Evolutionary conservation across 805 yeast species (phyloP).

Genomic region (Candida gorgasii): DNA sequence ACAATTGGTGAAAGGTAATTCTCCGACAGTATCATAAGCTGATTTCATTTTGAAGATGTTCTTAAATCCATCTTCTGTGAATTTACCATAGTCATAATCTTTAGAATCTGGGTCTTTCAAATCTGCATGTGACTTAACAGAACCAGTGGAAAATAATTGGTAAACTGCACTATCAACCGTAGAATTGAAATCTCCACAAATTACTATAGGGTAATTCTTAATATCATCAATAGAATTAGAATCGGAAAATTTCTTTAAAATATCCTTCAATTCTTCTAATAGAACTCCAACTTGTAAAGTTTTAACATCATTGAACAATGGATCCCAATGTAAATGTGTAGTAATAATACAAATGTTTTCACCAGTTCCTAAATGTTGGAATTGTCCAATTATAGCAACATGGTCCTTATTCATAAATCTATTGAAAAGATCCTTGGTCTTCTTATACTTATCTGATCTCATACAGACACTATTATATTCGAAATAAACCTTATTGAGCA

Average conservation of each 20-base stretch:
- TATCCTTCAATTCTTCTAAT: constrained; percentile 78
- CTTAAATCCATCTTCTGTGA: constrained; percentile 83
- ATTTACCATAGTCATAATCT: constrained; percentile 88
- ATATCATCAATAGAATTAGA: constrained; percentile 49
- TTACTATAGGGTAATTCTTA: constrained; percentile 69
- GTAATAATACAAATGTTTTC: constrained; percentile 75
- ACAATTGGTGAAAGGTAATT: constrained; percentile 90
- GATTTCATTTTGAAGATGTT: constrained; percentile 82
- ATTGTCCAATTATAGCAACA: constrained; percentile 73
- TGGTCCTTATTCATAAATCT: constrained; percentile 96
- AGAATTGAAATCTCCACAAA: constrained; percentile 97
- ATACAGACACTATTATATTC: constrained; percentile 84
- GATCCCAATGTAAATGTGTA: constrained; percentile 99
- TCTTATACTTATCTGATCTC: constrained; percentile 82
- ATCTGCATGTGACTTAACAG: constrained; percentile 77
- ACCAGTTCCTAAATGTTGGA: constrained; percentile 73
- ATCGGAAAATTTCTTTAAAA: constrained; percentile 52
- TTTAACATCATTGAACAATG: constrained; percentile 92
- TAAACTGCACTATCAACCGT: constrained; percentile 86
- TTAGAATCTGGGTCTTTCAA: constrained; percentile 79
- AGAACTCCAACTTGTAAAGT: constrained; percentile 92
- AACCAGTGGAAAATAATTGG: constrained; percentile 81
- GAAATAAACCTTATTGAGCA: constrained; percentile 68
- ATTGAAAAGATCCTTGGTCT: constrained; percentile 91
- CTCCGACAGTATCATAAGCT: constrained; percentile 81